Base-by-base conservation (phyloP, 2,329 filamentous ascomycete genomes). In the Cercospora janseana region DNA sequence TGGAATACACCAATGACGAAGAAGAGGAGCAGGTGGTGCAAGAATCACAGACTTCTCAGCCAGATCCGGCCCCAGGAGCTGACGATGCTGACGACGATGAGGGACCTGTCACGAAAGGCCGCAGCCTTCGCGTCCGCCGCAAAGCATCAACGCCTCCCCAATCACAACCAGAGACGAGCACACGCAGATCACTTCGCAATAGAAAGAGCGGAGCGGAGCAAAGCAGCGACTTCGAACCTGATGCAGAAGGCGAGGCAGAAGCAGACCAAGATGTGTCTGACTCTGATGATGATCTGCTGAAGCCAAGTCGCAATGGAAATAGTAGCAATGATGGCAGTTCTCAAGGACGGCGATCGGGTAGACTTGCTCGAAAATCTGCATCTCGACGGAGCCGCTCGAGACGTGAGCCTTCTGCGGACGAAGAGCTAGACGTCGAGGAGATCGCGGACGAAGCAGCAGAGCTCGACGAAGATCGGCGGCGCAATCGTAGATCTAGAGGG, bases 181-280 rank as follows among this genome's bases (percentile, higher is more conserved):
- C 69, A 63, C 61, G 73, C 59, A 60, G 65, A 23, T 72, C 69
- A 24, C 72, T 75, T 43, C 66, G 66, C 49, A 70, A 60, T 13
- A 57, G 71, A 28, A 75, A 78, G 65, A 51, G 63, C 23, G 63
- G 69, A 55, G 58, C 68, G 43, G 76, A 81, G 41, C 79, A 82
- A 44, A 81, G 78, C 59, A 83, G 80, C 58, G 81, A 85, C 59
- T 85, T 84, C 56, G 80, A 83, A 59, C 81, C 81, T 4, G 76
- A 75, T 26, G 74, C 73, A 16, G 80, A 82, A 41, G 76, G 75
- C 38, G 79, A 78, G 10, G 77, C 76, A 16, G 79, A 79, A 51
- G 72, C 71, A 12, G 73, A 75, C 18, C 79, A 80, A 47, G 73
- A 80, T 13, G 62, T 74, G 44, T 80, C 77, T 2, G 75, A 75